Conservation (phyloP, 2,329 filamentous ascomycete genomes). For the Phyllosticta citribraziliensis region DNA sequence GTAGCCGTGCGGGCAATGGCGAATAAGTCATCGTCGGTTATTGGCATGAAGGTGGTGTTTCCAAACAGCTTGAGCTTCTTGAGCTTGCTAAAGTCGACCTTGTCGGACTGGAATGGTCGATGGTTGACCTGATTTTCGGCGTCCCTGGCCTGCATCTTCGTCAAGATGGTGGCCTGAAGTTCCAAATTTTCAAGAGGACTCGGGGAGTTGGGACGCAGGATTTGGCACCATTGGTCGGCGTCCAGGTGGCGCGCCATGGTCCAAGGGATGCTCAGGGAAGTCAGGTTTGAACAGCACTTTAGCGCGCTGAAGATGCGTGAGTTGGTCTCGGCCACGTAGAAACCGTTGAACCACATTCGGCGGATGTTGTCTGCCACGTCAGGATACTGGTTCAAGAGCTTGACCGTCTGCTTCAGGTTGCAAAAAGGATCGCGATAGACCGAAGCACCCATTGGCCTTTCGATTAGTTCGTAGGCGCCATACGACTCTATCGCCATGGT, state of each 20-base stretch:
- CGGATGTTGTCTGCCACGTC: constrained; percentile 39
- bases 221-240: constrained; percentile 37
- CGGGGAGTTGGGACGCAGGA: constrained; percentile 35
- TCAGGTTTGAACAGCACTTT: constrained; percentile 37
- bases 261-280: constrained; percentile 43
- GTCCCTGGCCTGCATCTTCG: constrained; percentile 33
- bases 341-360: constrained; percentile 47
- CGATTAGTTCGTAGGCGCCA: constrained; percentile 39
- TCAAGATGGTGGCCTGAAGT: constrained; percentile 41
- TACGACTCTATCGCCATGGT: constrained; percentile 26
- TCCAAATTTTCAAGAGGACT: constrained; percentile 41
- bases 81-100: constrained; percentile 40
- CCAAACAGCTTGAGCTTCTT: constrained; percentile 45
- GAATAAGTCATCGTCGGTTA: constrained; percentile 40
- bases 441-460: constrained; percentile 35
- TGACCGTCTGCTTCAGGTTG: constrained; percentile 38
- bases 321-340: constrained; percentile 42
- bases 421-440: constrained; percentile 42
- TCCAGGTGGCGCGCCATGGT: constrained; percentile 41
- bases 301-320: constrained; percentile 40
- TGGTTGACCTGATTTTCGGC: constrained; percentile 33
- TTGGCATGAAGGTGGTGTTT: constrained; percentile 43
- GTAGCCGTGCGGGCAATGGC: constrained; percentile 43
- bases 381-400: constrained; percentile 36
- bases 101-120: constrained; percentile 32